Conservation (phyloP, 1,139 yeast species). For the Yamadazyma triangularis region DNA sequence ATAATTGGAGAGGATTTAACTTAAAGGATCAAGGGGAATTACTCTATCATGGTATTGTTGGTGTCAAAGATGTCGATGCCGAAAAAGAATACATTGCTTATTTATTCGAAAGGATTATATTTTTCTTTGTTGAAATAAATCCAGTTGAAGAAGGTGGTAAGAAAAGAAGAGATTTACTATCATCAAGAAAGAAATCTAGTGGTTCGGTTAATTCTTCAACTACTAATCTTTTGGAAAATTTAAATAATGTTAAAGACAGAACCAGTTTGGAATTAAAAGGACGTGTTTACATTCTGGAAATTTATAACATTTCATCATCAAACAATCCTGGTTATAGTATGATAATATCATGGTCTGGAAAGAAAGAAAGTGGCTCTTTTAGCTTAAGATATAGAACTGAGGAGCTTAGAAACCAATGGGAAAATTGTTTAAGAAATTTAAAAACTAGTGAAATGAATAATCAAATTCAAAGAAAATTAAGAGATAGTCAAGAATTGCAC, state of each 20-base stretch:
- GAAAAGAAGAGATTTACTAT: conserved; percentile 32
- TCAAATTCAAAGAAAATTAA: conserved; percentile 34
- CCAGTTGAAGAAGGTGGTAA: conserved; percentile 21
- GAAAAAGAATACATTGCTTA: conserved; percentile 91
- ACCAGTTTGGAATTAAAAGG: conserved; percentile 56
- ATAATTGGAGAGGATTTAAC: conserved; percentile 94
- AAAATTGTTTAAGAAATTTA: conserved; percentile 46
- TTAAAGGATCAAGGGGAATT: conserved; percentile 81
- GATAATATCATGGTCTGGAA: conserved; percentile 74
- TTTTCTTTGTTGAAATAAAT: conserved; percentile 60
- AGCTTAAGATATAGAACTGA: conserved; percentile 66
- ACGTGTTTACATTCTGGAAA: conserved; percentile 63
- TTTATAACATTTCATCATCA: conserved; percentile 48
- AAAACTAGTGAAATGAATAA: conserved; percentile 41
- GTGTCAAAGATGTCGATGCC: conserved; percentile 69
- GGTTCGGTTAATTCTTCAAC: conserved; percentile 30
- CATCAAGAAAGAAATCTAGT: conserved; percentile 40
- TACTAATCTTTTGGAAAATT: conserved; percentile 34
- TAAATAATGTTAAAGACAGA: conserved; percentile 28
- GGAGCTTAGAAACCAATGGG: conserved; percentile 71
- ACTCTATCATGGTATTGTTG: conserved; percentile 70
- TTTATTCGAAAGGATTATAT: conserved; percentile 79
- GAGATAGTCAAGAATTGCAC: conserved; percentile 34
- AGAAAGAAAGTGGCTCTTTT: conserved; percentile 72
- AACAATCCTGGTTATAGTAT: conserved; percentile 47